Conservation (phyloP, 2,329 filamentous ascomycete species). For the Claviceps digitariae region DNA sequence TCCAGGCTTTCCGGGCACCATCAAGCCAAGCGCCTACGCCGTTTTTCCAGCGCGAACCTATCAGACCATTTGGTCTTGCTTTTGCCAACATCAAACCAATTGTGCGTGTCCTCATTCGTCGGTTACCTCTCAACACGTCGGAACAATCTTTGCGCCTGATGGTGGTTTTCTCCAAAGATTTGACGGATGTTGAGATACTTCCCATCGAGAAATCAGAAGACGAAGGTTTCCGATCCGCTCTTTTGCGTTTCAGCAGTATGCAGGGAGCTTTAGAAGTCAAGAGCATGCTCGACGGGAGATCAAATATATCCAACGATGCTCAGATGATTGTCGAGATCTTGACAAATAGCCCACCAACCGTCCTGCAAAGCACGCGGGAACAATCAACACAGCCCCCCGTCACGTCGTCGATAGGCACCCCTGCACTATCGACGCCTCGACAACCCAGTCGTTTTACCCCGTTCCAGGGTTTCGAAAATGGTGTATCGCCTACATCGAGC, state of each 20-base stretch:
- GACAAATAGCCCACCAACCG: slow-evolving; percentile 21
- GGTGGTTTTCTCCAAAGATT: slow-evolving; percentile 45
- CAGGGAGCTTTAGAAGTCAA: slow-evolving; percentile 43
- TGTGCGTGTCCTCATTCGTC: slow-evolving; percentile 36
- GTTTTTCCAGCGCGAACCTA: slow-evolving; percentile 27
- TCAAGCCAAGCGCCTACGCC: slow-evolving; percentile 18
- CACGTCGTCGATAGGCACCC: slow-evolving; percentile 26
- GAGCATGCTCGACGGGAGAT: slow-evolving; percentile 42
- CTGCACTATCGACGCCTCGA: slow-evolving; percentile 30
- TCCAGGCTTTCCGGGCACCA: slow-evolving; percentile 25
- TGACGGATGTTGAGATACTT: slow-evolving; percentile 37
- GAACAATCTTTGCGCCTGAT: slow-evolving; percentile 42
- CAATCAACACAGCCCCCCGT: slow-evolving; percentile 12
- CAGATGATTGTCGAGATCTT: slow-evolving; percentile 47
- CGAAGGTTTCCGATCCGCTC: slow-evolving; percentile 34
- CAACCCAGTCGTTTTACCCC: slow-evolving; percentile 48
- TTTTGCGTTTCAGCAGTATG: slow-evolving; percentile 39
- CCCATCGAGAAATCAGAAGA: slow-evolving; percentile 36
- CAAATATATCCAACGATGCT: slow-evolving; percentile 34
- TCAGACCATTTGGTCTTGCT: slow-evolving; percentile 26
- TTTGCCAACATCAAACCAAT: slow-evolving; percentile 22
- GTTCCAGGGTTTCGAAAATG: slow-evolving; percentile 48
- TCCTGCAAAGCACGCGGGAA: slow-evolving; percentile 15
- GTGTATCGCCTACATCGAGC: slow-evolving; percentile 44
- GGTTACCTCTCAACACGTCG: slow-evolving; percentile 38